Evolutionary conservation across 352 stramenopile species (phyloP).

Genomic region (Pythium graminicola): DNA sequence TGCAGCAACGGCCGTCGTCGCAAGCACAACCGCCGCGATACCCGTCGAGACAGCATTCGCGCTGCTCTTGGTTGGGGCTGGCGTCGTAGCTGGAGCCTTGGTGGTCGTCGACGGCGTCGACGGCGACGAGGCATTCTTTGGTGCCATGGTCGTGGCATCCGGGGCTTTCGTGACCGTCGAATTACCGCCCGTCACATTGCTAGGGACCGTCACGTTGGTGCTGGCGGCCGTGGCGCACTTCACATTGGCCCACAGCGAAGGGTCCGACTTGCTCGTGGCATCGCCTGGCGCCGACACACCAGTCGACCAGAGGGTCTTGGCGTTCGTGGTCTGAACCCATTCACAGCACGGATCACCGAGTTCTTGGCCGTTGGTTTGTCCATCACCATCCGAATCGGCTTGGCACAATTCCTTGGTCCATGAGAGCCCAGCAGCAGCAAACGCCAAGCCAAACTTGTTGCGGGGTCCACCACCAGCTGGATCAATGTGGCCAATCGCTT

Average conservation of each 20-base stretch:
- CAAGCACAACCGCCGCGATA: background rate
- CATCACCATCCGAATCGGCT: constrained; percentile 22
- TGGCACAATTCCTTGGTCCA: constrained; percentile 36
- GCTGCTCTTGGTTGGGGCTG: constrained; percentile 1
- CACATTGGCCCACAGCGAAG: constrained; percentile 6
- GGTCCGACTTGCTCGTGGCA: constrained; percentile 20
- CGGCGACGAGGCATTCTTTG: too few relatives aligned
- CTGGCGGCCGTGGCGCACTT: background rate
- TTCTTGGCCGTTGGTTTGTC: constrained; percentile 42
- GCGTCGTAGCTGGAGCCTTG: background rate
- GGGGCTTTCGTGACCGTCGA: too few relatives aligned
- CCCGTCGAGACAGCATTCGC: background rate
- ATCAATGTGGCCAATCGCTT: constrained; percentile 28
- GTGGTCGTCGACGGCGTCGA: background rate
- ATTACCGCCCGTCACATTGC: too few relatives aligned
- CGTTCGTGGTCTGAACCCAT: constrained; percentile 13
- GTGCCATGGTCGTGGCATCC: too few relatives aligned
- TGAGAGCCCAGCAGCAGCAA: constrained; percentile 6
- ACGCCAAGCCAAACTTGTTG: constrained; percentile 29
- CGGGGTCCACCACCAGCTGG: constrained; percentile 19
- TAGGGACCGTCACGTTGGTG: background rate
- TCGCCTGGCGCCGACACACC: constrained; percentile 25
- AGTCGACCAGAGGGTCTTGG: constrained; percentile 19
- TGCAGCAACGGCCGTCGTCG: background rate
- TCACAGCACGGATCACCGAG: constrained; percentile 23